Percentiles rank a stretch among this genome's conserved stretches.
Conservation (phyloP, 2,329 filamentous ascomycete species). For the Plenodomus tracheiphilus region DNA sequence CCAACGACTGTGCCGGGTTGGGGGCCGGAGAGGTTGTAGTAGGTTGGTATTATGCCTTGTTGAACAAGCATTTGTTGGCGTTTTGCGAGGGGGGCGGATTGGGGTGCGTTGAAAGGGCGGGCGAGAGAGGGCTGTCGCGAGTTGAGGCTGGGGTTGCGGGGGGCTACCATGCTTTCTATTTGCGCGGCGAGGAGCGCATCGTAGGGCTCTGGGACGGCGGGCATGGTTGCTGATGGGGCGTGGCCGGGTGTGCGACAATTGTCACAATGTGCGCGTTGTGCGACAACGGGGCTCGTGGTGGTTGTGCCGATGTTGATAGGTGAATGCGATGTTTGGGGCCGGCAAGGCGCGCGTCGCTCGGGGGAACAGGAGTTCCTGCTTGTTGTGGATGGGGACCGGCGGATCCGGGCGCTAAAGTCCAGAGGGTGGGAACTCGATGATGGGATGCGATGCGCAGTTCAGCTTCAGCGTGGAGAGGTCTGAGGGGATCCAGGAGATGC, state of each 20-base stretch:
- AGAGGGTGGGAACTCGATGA: slow-evolving; percentile 14
- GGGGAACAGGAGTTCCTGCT: slow-evolving; percentile 20
- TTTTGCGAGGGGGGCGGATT: slow-evolving; percentile 15
- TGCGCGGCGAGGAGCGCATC: slow-evolving; percentile 25
- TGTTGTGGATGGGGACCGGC: slow-evolving; percentile 14
- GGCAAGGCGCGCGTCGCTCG: slow-evolving; percentile 9
- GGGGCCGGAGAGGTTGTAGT: slow-evolving; percentile 61
- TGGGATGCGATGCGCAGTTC: neutral
- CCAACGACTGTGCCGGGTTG: slow-evolving; percentile 62
- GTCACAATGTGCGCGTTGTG: slow-evolving; percentile 13
- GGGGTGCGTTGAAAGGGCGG: slow-evolving; percentile 17
- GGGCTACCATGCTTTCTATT: slow-evolving; percentile 28
- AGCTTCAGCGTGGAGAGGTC: slow-evolving; percentile 5
- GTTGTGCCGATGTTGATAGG: slow-evolving; percentile 4
- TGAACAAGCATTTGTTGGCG: slow-evolving; percentile 24
- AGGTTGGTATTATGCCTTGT: slow-evolving; percentile 59
- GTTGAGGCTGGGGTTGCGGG: slow-evolving; percentile 19
- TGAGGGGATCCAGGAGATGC: neutral
- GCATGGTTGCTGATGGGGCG: slow-evolving; percentile 31
- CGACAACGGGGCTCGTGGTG: slow-evolving; percentile 1
- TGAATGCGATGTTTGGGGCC: slow-evolving; percentile 10
- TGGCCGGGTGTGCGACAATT: slow-evolving; percentile 9
- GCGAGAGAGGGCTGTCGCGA: slow-evolving; percentile 22
- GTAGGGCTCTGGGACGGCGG: slow-evolving; percentile 25
- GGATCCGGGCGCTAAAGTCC: slow-evolving; percentile 22